Evolutionary conservation across 2,329 filamentous ascomycete species (phyloP).

Genomic region (Diaporthe caulivora): DNA sequence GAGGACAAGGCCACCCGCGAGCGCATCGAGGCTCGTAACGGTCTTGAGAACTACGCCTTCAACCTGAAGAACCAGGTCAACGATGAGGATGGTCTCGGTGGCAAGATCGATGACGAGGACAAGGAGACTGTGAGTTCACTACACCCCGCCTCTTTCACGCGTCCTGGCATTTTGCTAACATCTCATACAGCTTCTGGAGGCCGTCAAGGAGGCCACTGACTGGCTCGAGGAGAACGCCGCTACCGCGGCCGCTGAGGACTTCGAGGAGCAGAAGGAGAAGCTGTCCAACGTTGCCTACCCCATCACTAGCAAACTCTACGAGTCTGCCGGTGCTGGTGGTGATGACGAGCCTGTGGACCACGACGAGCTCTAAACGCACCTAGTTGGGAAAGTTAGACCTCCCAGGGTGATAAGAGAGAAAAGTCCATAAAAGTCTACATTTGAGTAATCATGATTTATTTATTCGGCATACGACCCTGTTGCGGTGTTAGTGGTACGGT

Average conservation of each 20-base stretch:
- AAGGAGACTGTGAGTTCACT: constrained; percentile 84
- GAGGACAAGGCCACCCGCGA: constrained; percentile 98
- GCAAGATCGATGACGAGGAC: constrained; percentile 98
- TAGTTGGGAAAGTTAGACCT: neutral
- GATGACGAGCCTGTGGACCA: constrained; percentile 78
- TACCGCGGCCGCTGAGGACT: constrained; percentile 90
- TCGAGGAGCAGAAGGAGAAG: constrained; percentile 99
- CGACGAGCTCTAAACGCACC: constrained; percentile 78
- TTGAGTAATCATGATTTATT: constrained; percentile 37
- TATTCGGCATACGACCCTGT: constrained; percentile 29
- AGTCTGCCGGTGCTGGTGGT: constrained; percentile 70
- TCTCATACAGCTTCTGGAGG: constrained; percentile 78
- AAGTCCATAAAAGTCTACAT: constrained; percentile 36
- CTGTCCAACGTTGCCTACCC: constrained; percentile 96
- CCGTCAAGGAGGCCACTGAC: constrained; percentile 95
- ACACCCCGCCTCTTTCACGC: neutral
- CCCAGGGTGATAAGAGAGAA: constrained; percentile 5
- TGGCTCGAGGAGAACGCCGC: constrained; percentile 97
- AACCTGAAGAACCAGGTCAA: constrained; percentile 99
- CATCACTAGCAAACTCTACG: constrained; percentile 98
- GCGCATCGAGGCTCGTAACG: constrained; percentile 96
- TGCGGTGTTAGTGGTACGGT: constrained; percentile 36
- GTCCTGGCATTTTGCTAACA: constrained; percentile 49
- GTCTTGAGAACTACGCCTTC: constrained; percentile 99
- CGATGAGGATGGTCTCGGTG: constrained; percentile 95